A percentile compares a stretch with the other conserved stretches of the same genome.
Conservation (phyloP, 208 protist genomes). For the Novymonas esmeraldas region DNA sequence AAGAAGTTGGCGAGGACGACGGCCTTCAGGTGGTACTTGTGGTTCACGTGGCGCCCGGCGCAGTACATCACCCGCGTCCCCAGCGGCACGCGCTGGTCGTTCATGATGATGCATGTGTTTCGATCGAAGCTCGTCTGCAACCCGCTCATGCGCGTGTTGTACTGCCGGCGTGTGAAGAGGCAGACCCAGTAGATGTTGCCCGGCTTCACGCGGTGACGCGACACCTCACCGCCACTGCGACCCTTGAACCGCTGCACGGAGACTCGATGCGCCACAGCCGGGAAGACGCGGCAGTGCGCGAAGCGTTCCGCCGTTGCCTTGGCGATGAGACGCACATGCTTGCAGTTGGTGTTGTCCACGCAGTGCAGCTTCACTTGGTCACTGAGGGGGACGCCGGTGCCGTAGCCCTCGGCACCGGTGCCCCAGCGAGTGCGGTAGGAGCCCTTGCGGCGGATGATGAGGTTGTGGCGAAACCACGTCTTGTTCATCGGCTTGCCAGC, state of each 20-base stretch:
- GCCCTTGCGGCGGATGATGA: slow-evolving; percentile 87
- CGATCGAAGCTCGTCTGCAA: slow-evolving; percentile 92
- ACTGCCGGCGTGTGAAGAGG: slow-evolving; percentile 86
- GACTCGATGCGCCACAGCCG: slow-evolving; percentile 87
- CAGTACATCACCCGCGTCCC: slow-evolving; percentile 93
- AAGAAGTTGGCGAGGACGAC: slow-evolving; percentile 94
- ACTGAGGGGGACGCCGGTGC: slow-evolving; percentile 78
- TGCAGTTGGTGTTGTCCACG: slow-evolving; percentile 94
- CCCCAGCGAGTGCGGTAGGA: slow-evolving; percentile 89
- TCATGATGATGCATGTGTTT: slow-evolving; percentile 93
- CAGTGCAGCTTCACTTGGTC: slow-evolving; percentile 93
- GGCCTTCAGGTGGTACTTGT: slow-evolving; percentile 92
- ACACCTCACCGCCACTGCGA: slow-evolving; percentile 66
- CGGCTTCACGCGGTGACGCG: slow-evolving; percentile 80
- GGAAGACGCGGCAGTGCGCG: slow-evolving; percentile 88
- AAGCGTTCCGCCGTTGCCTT: slow-evolving; percentile 88
- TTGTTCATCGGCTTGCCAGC: slow-evolving; percentile 85
- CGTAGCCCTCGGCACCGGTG: slow-evolving; percentile 83
- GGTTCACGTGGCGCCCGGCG: slow-evolving; percentile 91
- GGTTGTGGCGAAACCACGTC: slow-evolving; percentile 84
- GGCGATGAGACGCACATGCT: slow-evolving; percentile 90
- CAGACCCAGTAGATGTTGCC: slow-evolving; percentile 91
- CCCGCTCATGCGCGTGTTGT: slow-evolving; percentile 87
- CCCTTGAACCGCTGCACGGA: slow-evolving; percentile 90
- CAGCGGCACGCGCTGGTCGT: slow-evolving; percentile 89